Base-by-base conservation (phyloP, 805 yeast species). In the Starmerella sirachaensis region DNA sequence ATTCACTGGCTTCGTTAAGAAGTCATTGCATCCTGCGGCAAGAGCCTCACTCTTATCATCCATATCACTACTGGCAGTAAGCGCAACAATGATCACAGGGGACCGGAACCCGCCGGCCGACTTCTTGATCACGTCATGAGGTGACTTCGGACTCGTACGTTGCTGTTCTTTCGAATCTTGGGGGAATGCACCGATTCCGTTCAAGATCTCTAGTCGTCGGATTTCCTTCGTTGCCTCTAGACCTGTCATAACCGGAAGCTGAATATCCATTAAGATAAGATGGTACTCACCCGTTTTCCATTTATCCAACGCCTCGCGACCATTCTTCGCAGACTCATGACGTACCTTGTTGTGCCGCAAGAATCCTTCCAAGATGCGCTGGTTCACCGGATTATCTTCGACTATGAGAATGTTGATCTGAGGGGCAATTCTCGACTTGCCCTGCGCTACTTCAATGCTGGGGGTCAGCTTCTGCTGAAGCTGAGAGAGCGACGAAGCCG, bases 21-120 rank as follows among this genome's bases (percentile, higher is more conserved):
- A 91, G 59, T 91, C 99, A 54, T 91, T 91, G 61, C 99, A 91
- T 32, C 99, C 99, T 3, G 97, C 95, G 20, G 93, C 80, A 38
- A 91, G 65, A 0, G 98, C 98, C 52, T 83, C 82, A 45, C 83
- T 77, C 55, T 81, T 77, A 60, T 86, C 97, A 21, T 76, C 76
- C 11, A 78, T 74, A 20, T 91, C 72, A 13, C 91, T 80, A 6
- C 91, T 77, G 0, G 98, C 98, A 1, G 99, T 91, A 35, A 91
- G 63, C 0, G 99, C 99, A 16, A 91, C 98, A 36, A 91, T 88
- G 40, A 91, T 91, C n/a, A 93, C 94, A 0, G 99, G 98, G 0
- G 93, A 78, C 46, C 83, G 70, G 59, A 84, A 84, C 16, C 51
- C 51, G 29, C 44, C 46, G 12, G 26, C 29, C n/a, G 70, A 59